Base-by-base conservation (phyloP, 768 basidiomycete species). In the Kwoniella dejecticola region DNA sequence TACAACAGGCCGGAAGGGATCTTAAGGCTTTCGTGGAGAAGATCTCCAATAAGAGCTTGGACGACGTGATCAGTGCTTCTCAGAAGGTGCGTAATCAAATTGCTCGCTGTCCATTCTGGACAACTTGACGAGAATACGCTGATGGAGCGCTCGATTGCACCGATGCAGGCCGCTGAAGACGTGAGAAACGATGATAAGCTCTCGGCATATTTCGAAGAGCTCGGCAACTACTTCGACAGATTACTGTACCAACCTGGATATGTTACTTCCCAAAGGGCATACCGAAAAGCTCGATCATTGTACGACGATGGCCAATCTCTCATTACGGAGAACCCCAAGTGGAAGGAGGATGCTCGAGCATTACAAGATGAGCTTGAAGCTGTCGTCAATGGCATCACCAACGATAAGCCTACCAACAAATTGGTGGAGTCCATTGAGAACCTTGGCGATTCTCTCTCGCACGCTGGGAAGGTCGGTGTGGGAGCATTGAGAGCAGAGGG, bases 221-320 rank as follows among this genome's bases (percentile, higher is more conserved):
- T 80, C 47, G 76, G 68, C 13, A 47, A 63, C 12, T 78, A 73
- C 64, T 26, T 80, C 50, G 76, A 81, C 30, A 72, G 80, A 12
- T 49, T 77, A 17, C 62, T 81, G 49, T 72, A 80, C 66, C 75
- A 80, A 36, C 71, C 76, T 19, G 79, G 78, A 13, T 81, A 81
- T 71, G 72, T 79, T 40, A 72, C 74, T n/a, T 77, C 74, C 10
- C 74, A 74, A 59, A 68, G 69, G 52, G 80, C 80, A 10, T 77
- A 77, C 60, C 69, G 79, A 26, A 73, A 78, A 50, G 78, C 77
- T 15, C 74, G 73, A 21, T 64, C 68, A 13, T 70, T 81, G 23
- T 80, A 79, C 71, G 77, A 81, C 61, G 77, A 78, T 53, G 79
- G 78, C 4, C 76, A 80, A 52, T 72, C 72, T 0, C 71, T 81